Base-by-base conservation (phyloP, 805 yeast genomes). In the Candida endomychidarum region DNA sequence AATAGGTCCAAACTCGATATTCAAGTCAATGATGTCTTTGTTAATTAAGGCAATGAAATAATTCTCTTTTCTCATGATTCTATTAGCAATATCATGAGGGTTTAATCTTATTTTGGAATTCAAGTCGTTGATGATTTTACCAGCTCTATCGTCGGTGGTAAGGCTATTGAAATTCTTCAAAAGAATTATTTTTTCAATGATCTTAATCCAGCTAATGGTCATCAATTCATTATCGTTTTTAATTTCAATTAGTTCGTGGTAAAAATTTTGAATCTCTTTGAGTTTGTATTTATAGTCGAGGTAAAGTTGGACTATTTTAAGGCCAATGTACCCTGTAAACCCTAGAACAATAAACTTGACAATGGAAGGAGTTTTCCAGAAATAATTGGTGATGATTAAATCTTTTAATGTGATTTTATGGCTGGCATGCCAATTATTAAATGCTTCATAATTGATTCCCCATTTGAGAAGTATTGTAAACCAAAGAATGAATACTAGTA, bases 41-140 rank as follows among this genome's bases (percentile, higher is more conserved):
- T 88, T 90, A 53, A 86, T 81, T 49, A 93, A 63, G 1, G 97
- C 96, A 56, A 93, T 88, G 72, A 89, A 74, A 59, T 90, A 93
- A 57, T 93, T 93, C 45, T 93, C 99, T 50, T 82, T 86, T 45
- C 99, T 72, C 99, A 93, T 90, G 41, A 93, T 85, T 43, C 99
- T 71, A 57, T 93, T 95, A 10, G 97, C 98, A 37, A 93, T 86
- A 53, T 84, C 93, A 59, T 90, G 96, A 3, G 98, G 96, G 54
- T 86, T 91, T 38, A 93, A 72, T 47, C 90, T 71, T 37, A 80
- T 77, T 53, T 84, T 85, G 1, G 89, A 80, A 45, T 77, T 81
- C 43, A 80, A 69, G 54, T 84, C 90, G 46, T 62, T 65, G 19
- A 40, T 24, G 10, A 40, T 37, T 8, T 37, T 40, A 19, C 19